Evolutionary conservation across 2,329 filamentous ascomycete genomes (phyloP).

Genomic region (Mariannaea elegans): DNA sequence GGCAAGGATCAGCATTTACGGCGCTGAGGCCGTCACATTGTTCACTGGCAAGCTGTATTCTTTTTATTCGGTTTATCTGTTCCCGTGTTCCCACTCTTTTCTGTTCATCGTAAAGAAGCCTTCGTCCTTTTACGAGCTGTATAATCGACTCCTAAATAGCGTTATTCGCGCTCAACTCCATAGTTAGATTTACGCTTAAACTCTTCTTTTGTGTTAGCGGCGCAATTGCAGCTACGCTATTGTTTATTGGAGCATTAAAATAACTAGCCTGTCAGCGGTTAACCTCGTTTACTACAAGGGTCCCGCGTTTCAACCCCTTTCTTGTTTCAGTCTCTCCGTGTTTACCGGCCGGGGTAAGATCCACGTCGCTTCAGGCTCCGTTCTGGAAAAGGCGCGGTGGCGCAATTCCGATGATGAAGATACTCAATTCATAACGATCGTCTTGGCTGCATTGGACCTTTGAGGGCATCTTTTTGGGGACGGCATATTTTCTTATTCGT

Average conservation of each 20-base stretch:
- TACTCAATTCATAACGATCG: neutral
- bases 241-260: neutral
- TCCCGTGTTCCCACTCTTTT: too few species aligned
- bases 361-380: neutral
- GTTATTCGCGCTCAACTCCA: too few species aligned
- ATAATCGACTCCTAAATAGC: neutral
- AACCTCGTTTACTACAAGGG: neutral
- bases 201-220: neutral
- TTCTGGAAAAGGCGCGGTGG: neutral
- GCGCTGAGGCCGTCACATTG: neutral
- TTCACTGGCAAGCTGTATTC: too few species aligned
- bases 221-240: neutral
- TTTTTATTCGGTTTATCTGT: neutral
- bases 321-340: constrained; percentile 20
- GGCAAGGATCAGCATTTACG: neutral
- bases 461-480: neutral
- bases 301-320: constrained; percentile 16
- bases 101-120: too few species aligned
- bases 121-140: neutral
- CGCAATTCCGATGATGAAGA: neutral
- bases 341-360: neutral
- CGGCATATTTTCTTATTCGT: constrained; percentile 11
- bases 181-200: neutral
- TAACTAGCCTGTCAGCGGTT: neutral
- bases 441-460: neutral